Evolutionary conservation across 805 yeast species (phyloP).

Genomic region (Yamadazyma kitorensis): DNA sequence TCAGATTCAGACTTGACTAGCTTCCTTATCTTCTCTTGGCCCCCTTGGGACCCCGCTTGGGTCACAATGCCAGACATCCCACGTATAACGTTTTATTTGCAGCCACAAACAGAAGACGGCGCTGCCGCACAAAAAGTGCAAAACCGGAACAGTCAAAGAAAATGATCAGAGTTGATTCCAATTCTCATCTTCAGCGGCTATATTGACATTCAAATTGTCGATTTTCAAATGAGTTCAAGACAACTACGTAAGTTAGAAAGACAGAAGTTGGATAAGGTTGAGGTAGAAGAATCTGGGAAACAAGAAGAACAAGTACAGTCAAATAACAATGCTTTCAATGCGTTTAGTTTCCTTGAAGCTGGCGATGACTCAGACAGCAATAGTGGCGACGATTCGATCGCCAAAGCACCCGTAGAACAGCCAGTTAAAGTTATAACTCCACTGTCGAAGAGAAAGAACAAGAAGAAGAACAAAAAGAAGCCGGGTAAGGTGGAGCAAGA

Average conservation of each 20-base stretch:
- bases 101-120: too few relatives aligned
- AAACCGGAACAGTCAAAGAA: too few relatives aligned
- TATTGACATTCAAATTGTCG: too few relatives aligned
- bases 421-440: conserved; percentile 4
- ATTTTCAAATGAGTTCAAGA: conserved; percentile 47
- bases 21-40: too few relatives aligned
- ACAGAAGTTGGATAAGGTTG: conserved; percentile 18
- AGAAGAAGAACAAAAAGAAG: conserved; percentile 18
- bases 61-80: too few relatives aligned
- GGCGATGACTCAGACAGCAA: conserved; percentile 15
- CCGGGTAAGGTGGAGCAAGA: conserved; percentile 13
- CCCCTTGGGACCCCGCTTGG: too few relatives aligned
- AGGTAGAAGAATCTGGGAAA: conserved; percentile 1
- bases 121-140: too few relatives aligned
- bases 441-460: conserved; percentile 19
- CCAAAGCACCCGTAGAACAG: not conserved
- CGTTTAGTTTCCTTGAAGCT: conserved; percentile 15
- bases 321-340: conserved; percentile 10
- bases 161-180: too few relatives aligned
- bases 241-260: conserved; percentile 45
- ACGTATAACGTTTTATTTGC: too few relatives aligned
- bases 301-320: conserved; percentile 1
- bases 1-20: conserved; percentile 6
- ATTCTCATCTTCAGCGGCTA: too few relatives aligned
- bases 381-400: conserved; percentile 13